These are phyloP conservation scores for Mycena floridula DNA, from an alignment of 768 basidiomycete species.

Conservation along the genomic window DNA sequence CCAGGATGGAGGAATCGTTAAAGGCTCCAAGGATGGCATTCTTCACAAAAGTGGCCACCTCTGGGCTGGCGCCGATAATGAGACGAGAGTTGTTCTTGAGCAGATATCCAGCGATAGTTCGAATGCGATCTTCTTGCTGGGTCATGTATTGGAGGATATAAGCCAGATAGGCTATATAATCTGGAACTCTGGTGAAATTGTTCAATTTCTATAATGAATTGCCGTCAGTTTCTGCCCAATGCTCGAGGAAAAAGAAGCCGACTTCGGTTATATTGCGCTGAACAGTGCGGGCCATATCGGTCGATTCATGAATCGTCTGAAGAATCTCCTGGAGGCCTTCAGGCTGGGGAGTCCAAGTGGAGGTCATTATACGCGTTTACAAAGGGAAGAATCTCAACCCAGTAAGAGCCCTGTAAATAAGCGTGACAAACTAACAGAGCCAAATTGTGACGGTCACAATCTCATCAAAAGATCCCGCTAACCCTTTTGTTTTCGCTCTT, in stretches of 20 bases:
- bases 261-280: slow-evolving; percentile 85
- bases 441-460: too few relatives aligned
- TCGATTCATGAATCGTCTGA: slow-evolving; percentile 86
- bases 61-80: slow-evolving; percentile 59
- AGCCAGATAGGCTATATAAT: slow-evolving; percentile 94
- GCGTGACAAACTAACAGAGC: too few relatives aligned
- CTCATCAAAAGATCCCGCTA: too few relatives aligned
- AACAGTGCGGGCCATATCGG: slow-evolving; percentile 65
- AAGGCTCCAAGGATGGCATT: slow-evolving; percentile 75
- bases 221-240: too few relatives aligned
- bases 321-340: slow-evolving; percentile 89
- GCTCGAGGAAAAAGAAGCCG: slow-evolving; percentile 20
- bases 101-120: slow-evolving; percentile 92
- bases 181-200: slow-evolving; percentile 79
- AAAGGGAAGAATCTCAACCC: too few relatives aligned
- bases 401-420: too few relatives aligned
- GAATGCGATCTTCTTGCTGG: slow-evolving; percentile 85
- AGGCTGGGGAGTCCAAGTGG: slow-evolving; percentile 80
- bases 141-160: slow-evolving; percentile 82
- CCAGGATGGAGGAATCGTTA: slow-evolving; percentile 74
- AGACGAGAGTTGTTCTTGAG: slow-evolving; percentile 93
- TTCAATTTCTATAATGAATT: slow-evolving; percentile 66
- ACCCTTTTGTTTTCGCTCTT: too few relatives aligned
- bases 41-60: slow-evolving; percentile 72
- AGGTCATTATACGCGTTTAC: slow-evolving; percentile 54